Evolutionary conservation across 805 yeast species (phyloP).

Genomic region (Novakomyces olei): DNA sequence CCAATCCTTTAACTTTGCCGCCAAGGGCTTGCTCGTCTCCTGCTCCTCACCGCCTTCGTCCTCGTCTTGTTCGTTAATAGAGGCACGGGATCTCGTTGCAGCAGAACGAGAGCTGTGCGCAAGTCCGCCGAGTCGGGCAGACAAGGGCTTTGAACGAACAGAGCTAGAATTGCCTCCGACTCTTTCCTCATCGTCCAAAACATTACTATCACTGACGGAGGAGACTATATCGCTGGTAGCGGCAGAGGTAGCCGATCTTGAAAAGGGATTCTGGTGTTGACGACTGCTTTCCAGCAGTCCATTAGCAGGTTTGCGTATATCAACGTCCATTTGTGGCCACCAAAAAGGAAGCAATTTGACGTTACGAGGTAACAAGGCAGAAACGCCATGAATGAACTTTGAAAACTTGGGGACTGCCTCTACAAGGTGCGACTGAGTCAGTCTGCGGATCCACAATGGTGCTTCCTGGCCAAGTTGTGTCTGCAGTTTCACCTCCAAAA

Average conservation of each 20-base stretch:
- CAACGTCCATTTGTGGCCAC: slow-evolving; percentile 93
- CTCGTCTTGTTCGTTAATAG: too few species aligned
- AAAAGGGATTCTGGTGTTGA: slow-evolving; percentile 13
- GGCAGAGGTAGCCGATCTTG: slow-evolving; percentile 12
- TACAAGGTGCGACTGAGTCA: slow-evolving; percentile 77
- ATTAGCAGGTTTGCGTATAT: slow-evolving; percentile 69
- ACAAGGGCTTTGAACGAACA: too few species aligned
- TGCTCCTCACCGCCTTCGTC: slow-evolving; percentile 11
- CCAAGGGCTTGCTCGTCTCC: slow-evolving; percentile 12
- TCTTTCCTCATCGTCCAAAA: slow-evolving; percentile 16
- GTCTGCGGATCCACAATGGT: slow-evolving; percentile 88
- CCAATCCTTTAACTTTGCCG: background rate
- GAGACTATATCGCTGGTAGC: slow-evolving; percentile 7
- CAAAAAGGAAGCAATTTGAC: slow-evolving; percentile 82
- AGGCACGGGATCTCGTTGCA: background rate
- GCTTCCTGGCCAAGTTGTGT: slow-evolving; percentile 98
- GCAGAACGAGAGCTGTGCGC: too few species aligned
- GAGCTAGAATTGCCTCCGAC: too few species aligned
- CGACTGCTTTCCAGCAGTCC: too few species aligned
- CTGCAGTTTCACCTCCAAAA: slow-evolving; percentile 86
- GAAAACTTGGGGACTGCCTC: slow-evolving; percentile 97
- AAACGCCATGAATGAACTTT: slow-evolving; percentile 90
- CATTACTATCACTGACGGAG: background rate
- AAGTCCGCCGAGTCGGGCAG: too few species aligned
- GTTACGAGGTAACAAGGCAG: slow-evolving; percentile 67